Evolutionary conservation across 805 yeast genomes (phyloP), one percentile per base, ranked within the genome.

Genomic region (Wickerhamia fluorescens): DNA sequence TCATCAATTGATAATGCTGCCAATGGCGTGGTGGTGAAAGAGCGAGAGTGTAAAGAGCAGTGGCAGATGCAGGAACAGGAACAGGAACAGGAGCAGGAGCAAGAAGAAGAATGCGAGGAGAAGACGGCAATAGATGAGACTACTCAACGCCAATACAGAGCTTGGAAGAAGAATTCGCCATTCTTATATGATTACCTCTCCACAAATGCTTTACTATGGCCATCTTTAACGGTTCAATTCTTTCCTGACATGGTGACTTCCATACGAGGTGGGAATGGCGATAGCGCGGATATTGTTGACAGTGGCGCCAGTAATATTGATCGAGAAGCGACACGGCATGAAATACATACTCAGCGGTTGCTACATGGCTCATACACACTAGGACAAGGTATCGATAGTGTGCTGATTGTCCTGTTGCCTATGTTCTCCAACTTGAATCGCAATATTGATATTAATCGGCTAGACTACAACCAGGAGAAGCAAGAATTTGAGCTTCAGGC

Each of bases 311-410:
- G 8, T 9, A 12, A 20, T 12, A 22, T 10, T 5, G 14, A 20
- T 6, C 14, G 19, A 10, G 28, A 28, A 10, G 21, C 25, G 11
- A 18, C 28, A 3, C 16, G 14, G 18, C 9, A 7, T 8, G 20
- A 18, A 8, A 8, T 18, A 10, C 20, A 18, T 7, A 30, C 29
- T 16, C 65, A 57, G 31, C 50, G 84, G 25, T 41, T 82, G 5
- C 45, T 81, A 14, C 53, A 76, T 11, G 83, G 84, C 1, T 73
- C 88, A 0, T 74, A 69, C 40, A 79, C 89, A 0, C 67, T 75
- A 14, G 78, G 78, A 3, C 69, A 66, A 34, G 59, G 61, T 6
- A 53, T 62, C n/a, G 80, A 77, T 37, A 67, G 61, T 35, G 42
- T 69, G 40, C 42, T 63, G 35, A 42, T 56, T 24, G 30, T 59